Evolutionary conservation across 768 basidiomycete species (phyloP).

Genomic region (Tremella mesenterica): DNA sequence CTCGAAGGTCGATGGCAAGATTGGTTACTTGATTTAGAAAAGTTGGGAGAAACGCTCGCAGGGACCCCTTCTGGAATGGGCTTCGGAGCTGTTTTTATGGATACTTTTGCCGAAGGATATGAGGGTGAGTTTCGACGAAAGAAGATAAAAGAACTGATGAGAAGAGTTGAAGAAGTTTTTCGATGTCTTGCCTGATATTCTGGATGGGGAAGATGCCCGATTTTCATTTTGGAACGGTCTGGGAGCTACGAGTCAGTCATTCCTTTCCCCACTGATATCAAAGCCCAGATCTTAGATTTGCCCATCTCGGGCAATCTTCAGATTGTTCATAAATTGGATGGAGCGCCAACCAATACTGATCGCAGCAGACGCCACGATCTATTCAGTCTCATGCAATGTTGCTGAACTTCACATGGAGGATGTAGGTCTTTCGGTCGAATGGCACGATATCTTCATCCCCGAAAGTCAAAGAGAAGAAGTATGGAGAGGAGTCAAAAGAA

Average conservation of each 20-base stretch:
- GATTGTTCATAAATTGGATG: not conserved
- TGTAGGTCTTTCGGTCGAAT: conserved; percentile 65
- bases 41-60: conserved; percentile 30
- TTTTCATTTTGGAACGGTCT: conserved; percentile 97
- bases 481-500: conserved; percentile 55
- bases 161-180: conserved; percentile 72
- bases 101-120: conserved; percentile 87
- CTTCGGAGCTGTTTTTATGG: conserved; percentile 84
- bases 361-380: conserved; percentile 69
- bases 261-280: not conserved
- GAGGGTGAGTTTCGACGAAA: conserved; percentile 46
- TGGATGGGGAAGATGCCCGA: conserved; percentile 63
- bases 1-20: conserved; percentile 94
- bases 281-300: not conserved
- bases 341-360: not conserved
- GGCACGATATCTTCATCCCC: conserved; percentile 72
- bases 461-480: conserved; percentile 52
- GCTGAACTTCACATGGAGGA: conserved; percentile 78
- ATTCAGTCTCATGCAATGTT: conserved; percentile 81
- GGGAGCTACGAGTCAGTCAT: conserved; percentile 73
- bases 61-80: conserved; percentile 56
- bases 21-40: conserved; percentile 43
- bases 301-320: not conserved
- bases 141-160: not conserved
- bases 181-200: conserved; percentile 63